phyloP scores from a whole-genome alignment of 352 stramenopile species.

The Halophytophthora batemanensis region DNA sequence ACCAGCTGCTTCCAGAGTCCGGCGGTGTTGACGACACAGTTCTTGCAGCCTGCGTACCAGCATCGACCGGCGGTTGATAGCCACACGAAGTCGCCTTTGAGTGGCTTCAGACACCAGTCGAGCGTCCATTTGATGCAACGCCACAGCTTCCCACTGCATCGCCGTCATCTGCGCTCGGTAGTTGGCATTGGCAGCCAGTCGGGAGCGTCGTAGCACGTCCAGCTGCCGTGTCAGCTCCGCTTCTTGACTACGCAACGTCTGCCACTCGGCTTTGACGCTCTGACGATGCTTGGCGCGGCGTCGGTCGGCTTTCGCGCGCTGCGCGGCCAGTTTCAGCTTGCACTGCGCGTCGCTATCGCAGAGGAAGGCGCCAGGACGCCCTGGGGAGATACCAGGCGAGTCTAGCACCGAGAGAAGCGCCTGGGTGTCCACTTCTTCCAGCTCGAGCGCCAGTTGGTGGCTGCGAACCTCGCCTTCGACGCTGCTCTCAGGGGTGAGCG shows the following conservation, averaged over 20 bases:
- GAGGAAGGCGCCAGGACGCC: too few species aligned
- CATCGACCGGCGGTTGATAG: conserved; percentile 1
- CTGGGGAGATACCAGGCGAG: too few species aligned
- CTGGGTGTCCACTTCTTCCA: too few species aligned
- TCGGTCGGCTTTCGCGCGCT: conserved; percentile 7
- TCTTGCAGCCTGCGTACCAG: conserved; percentile 8
- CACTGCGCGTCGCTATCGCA: too few species aligned
- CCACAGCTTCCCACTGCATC: conserved; percentile 10
- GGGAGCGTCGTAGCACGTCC: conserved; percentile 1
- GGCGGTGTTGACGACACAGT: background rate
- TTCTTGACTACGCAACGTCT: conserved; percentile 1
- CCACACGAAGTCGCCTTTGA: conserved; percentile 1
- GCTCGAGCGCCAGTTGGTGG: too few species aligned
- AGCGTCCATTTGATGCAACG: conserved; percentile 9
- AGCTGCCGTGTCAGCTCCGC: conserved; percentile 3
- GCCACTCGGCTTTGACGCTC: conserved; percentile 10
- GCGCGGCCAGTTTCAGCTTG: conserved; percentile 3
- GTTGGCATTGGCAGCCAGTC: background rate
- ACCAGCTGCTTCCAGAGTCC: background rate
- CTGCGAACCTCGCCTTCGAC: too few species aligned
- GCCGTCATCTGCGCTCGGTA: too few species aligned
- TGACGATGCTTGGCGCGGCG: conserved; percentile 10
- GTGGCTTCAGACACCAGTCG: conserved; percentile 3
- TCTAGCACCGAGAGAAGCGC: too few species aligned
- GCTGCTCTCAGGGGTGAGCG: too few species aligned